phyloP scores from a whole-genome alignment of 116 monocot species.

The Dioscorea cayenensis region DNA sequence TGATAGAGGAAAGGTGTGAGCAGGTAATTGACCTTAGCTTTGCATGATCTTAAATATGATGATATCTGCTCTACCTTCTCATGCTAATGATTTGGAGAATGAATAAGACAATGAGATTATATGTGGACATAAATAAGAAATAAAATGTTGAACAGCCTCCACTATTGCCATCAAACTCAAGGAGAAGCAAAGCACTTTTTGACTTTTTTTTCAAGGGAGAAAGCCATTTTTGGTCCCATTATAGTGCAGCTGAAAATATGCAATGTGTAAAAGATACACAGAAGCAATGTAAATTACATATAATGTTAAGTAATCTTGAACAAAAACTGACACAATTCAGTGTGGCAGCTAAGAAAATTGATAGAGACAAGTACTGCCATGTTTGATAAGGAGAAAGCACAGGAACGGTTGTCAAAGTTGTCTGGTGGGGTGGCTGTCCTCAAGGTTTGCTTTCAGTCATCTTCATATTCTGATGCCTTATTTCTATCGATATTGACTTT shows the following conservation, averaged over 20 bases:
- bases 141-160: no score
- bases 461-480: background rate
- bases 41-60: background rate
- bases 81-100: background rate
- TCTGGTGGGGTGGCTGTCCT: conserved; percentile 89
- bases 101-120: no score
- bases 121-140: no score
- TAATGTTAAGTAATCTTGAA: background rate
- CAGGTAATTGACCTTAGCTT: conserved; percentile 36
- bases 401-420: conserved; percentile 81
- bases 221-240: no score
- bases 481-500: conserved; percentile 1
- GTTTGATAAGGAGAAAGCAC: conserved; percentile 97
- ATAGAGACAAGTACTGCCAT: conserved; percentile 61
- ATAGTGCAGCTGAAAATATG: no score
- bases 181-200: no score
- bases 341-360: conserved; percentile 51
- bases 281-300: background rate
- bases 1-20: conserved; percentile 84
- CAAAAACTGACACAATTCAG: background rate
- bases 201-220: no score
- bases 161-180: no score
- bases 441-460: conserved; percentile 47
- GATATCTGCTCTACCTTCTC: background rate
- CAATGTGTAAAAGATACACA: no score